Percentiles rank a stretch among this genome's conserved stretches.
These are phyloP conservation scores for Persicaria tinctoria DNA, from an alignment of 148 eudicot species.

Conservation along the genomic window DNA sequence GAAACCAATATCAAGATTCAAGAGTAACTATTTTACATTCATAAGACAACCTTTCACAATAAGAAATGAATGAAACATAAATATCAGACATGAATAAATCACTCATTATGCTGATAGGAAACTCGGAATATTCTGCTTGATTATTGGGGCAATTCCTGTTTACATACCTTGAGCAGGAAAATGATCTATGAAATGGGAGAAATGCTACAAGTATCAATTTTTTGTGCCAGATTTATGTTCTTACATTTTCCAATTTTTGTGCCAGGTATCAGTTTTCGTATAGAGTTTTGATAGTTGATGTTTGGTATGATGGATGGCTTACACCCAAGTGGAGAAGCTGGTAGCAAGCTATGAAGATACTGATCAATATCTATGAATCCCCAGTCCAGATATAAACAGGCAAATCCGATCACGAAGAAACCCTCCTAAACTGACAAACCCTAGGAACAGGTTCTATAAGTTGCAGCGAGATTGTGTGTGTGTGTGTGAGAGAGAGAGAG, in stretches of 20 bases:
- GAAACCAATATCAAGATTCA: neutral
- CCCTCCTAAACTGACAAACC: neutral
- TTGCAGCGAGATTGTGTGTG: neutral
- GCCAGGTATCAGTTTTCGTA: too few species aligned
- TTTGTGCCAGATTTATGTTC: neutral
- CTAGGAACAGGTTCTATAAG: neutral
- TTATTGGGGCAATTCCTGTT: neutral
- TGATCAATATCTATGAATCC: too few species aligned
- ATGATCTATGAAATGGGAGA: too few species aligned
- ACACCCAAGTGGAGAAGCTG: too few species aligned
- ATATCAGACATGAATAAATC: neutral
- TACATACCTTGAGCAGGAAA: too few species aligned
- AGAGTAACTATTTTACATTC: neutral
- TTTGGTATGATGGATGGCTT: too few species aligned
- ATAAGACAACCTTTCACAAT: neutral
- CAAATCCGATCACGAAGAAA: neutral
- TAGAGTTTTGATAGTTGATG: too few species aligned
- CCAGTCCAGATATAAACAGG: neutral
- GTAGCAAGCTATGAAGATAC: too few species aligned
- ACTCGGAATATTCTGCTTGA: too few species aligned
- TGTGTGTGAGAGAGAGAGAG: neutral
- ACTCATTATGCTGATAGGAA: too few species aligned
- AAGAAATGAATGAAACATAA: neutral
- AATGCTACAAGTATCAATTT: neutral
- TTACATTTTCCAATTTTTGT: neutral